Conservation (phyloP, 2,329 filamentous ascomycete genomes). For the Xylariaceae sp. region DNA sequence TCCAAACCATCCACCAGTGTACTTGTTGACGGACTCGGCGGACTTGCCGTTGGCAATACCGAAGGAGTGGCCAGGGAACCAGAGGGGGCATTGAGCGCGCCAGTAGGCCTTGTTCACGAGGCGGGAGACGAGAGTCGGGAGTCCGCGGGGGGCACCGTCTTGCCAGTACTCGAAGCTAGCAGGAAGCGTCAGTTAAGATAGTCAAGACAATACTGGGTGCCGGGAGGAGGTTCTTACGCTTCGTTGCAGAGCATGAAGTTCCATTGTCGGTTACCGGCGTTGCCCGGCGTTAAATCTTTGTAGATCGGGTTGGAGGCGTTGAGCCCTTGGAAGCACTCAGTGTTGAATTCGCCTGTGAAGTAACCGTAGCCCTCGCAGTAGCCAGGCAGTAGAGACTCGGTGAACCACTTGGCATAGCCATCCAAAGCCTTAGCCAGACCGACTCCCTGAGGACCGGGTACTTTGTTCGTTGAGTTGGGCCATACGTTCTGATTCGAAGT, state of each 20-base stretch:
- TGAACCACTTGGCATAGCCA: constrained; percentile 59
- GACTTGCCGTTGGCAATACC: constrained; percentile 44
- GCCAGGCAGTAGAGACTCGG: constrained; percentile 50
- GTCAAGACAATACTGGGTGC: neutral
- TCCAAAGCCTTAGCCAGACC: constrained; percentile 57
- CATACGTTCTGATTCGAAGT: constrained; percentile 44
- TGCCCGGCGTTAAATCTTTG: constrained; percentile 47
- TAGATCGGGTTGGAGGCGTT: constrained; percentile 53
- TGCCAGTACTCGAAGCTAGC: constrained; percentile 47
- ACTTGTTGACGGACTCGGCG: constrained; percentile 44
- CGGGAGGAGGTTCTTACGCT: constrained; percentile 31
- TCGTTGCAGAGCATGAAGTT: constrained; percentile 63
- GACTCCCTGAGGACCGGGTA: constrained; percentile 58
- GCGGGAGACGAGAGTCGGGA: constrained; percentile 51
- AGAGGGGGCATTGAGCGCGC: constrained; percentile 52
- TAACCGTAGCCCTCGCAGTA: constrained; percentile 56
- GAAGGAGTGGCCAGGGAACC: constrained; percentile 52
- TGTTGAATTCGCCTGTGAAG: constrained; percentile 50
- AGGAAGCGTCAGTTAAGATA: neutral
- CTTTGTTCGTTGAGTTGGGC: constrained; percentile 51
- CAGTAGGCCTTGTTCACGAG: constrained; percentile 47
- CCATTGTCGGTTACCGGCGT: constrained; percentile 59
- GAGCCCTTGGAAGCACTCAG: constrained; percentile 54
- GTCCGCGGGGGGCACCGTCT: constrained; percentile 52
- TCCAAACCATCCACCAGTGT: constrained; percentile 51